These are phyloP conservation scores for Puccinia sorghi DNA, from an alignment of 1,284 basidiomycete genomes.

Conservation along the genomic window DNA sequence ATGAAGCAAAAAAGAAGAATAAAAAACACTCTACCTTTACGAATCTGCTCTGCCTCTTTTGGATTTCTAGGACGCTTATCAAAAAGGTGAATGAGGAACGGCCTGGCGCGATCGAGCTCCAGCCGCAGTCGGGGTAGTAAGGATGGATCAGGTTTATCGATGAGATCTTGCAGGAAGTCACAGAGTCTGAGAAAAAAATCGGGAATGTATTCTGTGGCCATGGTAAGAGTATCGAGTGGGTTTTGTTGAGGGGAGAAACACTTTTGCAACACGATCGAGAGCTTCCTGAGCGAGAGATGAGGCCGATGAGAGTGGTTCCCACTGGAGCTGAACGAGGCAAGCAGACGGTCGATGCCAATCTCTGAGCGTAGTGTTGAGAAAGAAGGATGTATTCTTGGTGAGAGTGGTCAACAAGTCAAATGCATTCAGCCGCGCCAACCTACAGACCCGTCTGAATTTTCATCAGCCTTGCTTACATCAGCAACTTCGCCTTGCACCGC, in stretches of 20 bases:
- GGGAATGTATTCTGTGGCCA: conserved; percentile 45
- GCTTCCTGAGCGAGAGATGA: background rate
- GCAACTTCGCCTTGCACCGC: background rate
- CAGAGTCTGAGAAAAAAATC: conserved; percentile 31
- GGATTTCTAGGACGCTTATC: conserved; percentile 36
- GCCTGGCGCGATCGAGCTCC: conserved; percentile 47
- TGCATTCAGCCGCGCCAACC: background rate
- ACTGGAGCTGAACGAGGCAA: background rate
- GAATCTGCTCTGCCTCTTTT: conserved; percentile 46
- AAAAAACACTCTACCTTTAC: conserved; percentile 31
- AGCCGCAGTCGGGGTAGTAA: conserved; percentile 31
- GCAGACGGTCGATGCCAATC: background rate
- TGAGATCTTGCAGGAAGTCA: conserved; percentile 46
- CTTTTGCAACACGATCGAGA: background rate
- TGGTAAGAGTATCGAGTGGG: background rate
- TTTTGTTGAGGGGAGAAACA: background rate
- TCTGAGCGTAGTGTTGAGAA: background rate
- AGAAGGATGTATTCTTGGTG: background rate
- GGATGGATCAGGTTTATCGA: conserved; percentile 37
- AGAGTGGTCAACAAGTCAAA: conserved; percentile 6
- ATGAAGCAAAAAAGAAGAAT: background rate
- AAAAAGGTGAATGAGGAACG: conserved; percentile 34
- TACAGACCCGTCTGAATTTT: background rate
- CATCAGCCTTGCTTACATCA: background rate
- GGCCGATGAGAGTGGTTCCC: background rate